Evolutionary conservation across 2,329 filamentous ascomycete species (phyloP), one percentile per base, ranked within the genome.

Genomic region (Fusarium sp.): DNA sequence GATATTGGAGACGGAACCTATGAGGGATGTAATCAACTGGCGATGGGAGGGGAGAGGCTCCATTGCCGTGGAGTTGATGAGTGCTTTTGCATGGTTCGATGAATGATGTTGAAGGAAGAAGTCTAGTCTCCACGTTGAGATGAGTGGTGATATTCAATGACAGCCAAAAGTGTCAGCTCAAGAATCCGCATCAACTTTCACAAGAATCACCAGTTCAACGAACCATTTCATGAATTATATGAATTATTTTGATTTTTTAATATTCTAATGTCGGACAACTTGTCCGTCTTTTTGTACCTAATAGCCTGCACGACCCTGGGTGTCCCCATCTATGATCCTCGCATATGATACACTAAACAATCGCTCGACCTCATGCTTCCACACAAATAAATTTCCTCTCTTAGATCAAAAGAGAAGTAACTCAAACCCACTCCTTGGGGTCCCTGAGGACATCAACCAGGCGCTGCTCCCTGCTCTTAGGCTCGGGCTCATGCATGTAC

Each of bases 401-500:
- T 54, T 46, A 37, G 30, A 35, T 57, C 18, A 25, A 47, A 50
- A 25, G 16, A 18, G 12, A 10, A 38, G n/a, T 18, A 46, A 33
- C 44, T 82, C 81, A 92, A 72, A 92, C 88, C 91, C 91, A 93
- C 71, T 92, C 90, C 78, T 87, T 90, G 25, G 91, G 91, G 37
- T 89, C 86, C 79, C 85, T 87, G 72, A 93, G 82, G 53, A 92
- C 93, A 67, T 96, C 91, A 54, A 98, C 86, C 70, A 98, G 83
- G 74, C 94, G 88, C 82, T 93, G 92, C 85, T 99, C 96, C 72
- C 91, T 84, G 80, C 89, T 92, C 67, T 91, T 91, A 74, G 91
- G 91, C 79, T 92, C 91, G 1, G 94, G 93, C 80, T 92, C 89
- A 82, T 97, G 93, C 95, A 98, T 98, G 82, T 99, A 99, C 80